Base-by-base conservation (phyloP, 2,329 filamentous ascomycete genomes). In the Sclerotiophoma versabilis region DNA sequence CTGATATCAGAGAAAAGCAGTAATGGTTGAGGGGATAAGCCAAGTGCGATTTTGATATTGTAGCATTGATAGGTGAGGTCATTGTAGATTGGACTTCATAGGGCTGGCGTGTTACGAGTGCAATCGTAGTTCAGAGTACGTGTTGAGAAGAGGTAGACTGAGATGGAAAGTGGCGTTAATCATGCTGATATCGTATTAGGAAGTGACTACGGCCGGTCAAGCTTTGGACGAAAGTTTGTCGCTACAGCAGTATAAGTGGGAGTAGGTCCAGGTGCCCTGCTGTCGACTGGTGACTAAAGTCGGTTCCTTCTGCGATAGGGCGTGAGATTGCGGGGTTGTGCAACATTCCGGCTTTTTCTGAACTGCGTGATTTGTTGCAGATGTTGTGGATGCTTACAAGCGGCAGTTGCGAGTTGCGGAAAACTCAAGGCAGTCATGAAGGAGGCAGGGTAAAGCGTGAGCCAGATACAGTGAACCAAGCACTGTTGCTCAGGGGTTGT, bases 1-100 rank as follows among this genome's bases (percentile, higher is more conserved):
- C 30, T 54, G 1, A 53, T 57, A 38, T 63, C 60, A 23, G 55
- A 47, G 20, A 61, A 32, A 2, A 61, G 30, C 1, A 53, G 47
- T 42, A 59, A 61, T 1, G 46, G 2, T 8, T 56, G 53, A 12
- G 60, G 58, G 4, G 58, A 53, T 6, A 38, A 59, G 20, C 58
- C 58, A n/a, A 58, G 29, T 8, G 49, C 37, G 11, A 61, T 30
- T 25, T 45, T 51, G 48, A 59, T 49, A 20, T 49, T 48, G 25
- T 56, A 53, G 42, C 54, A 56, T 45, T 63, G 45, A 17, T 37
- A 46, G n/a, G 46, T 26, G 14, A 49, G 30, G n/a, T 49, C 38
- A 19, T 60, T 42, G 29, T 42, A 42, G 5, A 53, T 6, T 2
- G 49, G 42, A 53, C 37, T 33, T 47, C 43, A 6, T n/a, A 34